Conservation (phyloP, 768 basidiomycete species). For the Xanthoconium stramineum region DNA sequence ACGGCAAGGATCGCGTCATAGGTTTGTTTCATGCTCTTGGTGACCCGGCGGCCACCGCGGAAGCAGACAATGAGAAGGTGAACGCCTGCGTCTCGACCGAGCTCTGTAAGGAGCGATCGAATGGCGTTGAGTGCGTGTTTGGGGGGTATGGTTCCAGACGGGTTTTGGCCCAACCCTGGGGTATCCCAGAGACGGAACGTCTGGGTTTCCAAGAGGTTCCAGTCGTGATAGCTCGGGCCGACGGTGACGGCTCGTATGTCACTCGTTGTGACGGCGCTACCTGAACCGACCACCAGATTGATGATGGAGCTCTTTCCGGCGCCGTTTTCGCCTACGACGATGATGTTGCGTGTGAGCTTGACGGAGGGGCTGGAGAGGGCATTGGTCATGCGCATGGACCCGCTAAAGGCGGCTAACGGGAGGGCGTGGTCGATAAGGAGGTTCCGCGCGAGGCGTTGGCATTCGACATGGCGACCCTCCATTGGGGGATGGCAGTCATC, state of each 20-base stretch:
- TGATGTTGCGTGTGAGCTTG: constrained; percentile 28
- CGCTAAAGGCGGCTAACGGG: constrained; percentile 2
- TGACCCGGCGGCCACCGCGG: constrained; percentile 18
- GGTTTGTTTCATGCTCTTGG: constrained; percentile 18
- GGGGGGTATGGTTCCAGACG: constrained; percentile 4
- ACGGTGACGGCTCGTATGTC: constrained; percentile 18
- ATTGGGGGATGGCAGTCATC: constrained; percentile 20
- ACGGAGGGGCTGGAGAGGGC: constrained; percentile 8
- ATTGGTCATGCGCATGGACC: background rate
- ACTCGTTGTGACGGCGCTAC: constrained; percentile 15
- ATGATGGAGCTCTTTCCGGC: constrained; percentile 23
- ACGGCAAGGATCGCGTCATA: constrained; percentile 16
- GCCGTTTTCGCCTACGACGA: constrained; percentile 41
- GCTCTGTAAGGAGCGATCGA: constrained; percentile 23
- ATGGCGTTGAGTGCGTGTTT: constrained; percentile 18
- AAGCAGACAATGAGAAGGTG: constrained; percentile 23
- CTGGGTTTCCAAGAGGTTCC: constrained; percentile 18
- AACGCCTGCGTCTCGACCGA: constrained; percentile 11
- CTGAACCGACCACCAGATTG: constrained; percentile 15
- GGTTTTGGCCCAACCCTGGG: constrained; percentile 17
- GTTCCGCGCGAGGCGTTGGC: constrained; percentile 19
- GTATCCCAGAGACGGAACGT: constrained; percentile 28
- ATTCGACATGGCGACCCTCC: constrained; percentile 12
- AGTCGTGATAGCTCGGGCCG: constrained; percentile 23
- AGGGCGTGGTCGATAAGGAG: constrained; percentile 23